Conservation (phyloP, 2,329 filamentous ascomycete species). For the Chrysoporthe deuterocubensis region DNA sequence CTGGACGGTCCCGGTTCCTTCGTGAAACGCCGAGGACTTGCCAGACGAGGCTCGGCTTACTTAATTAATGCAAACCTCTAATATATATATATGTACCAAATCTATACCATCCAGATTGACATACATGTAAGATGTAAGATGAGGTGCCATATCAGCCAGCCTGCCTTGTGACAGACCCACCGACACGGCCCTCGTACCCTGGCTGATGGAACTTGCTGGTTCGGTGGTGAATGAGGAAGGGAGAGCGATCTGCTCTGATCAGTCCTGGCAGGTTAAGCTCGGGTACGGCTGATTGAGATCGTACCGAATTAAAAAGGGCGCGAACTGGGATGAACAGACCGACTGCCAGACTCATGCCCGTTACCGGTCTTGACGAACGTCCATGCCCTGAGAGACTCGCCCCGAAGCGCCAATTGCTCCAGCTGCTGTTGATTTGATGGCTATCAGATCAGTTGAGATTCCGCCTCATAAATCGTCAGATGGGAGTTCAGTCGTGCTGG, state of each 20-base stretch:
- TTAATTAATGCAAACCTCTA: background rate
- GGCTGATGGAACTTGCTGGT: background rate
- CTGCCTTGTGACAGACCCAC: background rate
- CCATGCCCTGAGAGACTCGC: background rate
- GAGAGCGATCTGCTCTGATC: too few relatives aligned
- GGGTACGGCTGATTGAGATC: too few relatives aligned
- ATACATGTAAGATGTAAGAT: background rate
- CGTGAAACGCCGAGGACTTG: background rate
- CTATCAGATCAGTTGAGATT: background rate
- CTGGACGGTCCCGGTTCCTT: background rate
- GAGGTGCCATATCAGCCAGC: background rate
- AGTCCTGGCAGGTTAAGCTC: too few relatives aligned
- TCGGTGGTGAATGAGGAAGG: background rate
- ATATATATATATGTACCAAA: background rate
- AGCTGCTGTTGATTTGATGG: background rate
- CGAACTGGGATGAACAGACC: background rate
- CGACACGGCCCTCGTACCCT: background rate
- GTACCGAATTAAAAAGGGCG: background rate
- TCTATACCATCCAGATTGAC: background rate
- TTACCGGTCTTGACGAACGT: background rate
- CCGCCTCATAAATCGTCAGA: background rate
- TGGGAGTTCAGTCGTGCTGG: too few relatives aligned
- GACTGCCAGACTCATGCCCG: background rate
- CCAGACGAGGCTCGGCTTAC: background rate
- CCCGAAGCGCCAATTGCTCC: background rate